Conservation (phyloP, 805 yeast species). For the Candida maltosa region DNA sequence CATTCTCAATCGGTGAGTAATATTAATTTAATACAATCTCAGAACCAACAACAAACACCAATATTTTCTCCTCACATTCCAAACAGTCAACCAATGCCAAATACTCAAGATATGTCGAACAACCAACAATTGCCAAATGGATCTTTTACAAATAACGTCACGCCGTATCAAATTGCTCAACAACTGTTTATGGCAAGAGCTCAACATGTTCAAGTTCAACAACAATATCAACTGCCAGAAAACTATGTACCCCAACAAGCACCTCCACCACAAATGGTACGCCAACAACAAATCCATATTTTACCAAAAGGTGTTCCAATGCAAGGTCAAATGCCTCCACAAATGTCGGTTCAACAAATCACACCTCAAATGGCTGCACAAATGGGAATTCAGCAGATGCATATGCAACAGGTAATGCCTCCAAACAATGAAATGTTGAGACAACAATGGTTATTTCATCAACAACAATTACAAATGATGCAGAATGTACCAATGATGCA, state of each 20-base stretch:
- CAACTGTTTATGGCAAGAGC: slow-evolving; percentile 3
- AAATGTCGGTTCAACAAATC: not conserved
- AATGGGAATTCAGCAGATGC: not conserved
- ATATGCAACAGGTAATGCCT: slow-evolving; percentile 1
- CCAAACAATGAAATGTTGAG: too few species aligned
- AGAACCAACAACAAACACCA: too few species aligned
- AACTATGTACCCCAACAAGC: slow-evolving; percentile 3
- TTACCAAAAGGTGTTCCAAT: too few species aligned
- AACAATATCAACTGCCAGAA: slow-evolving; percentile 4
- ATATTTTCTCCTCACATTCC: not conserved
- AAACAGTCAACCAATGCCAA: slow-evolving; percentile 1
- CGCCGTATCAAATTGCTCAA: slow-evolving; percentile 1
- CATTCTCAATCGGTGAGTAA: slow-evolving; percentile 7
- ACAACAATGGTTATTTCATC: slow-evolving; percentile 7
- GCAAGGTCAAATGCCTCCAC: not conserved
- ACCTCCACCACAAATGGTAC: too few species aligned
- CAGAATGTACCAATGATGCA: not conserved
- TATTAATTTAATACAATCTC: too few species aligned
- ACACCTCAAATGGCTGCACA: too few species aligned
- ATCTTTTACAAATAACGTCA: not conserved
- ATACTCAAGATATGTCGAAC: not conserved
- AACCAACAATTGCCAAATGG: slow-evolving; percentile 1
- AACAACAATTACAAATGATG: slow-evolving; percentile 2
- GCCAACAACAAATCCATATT: too few species aligned
- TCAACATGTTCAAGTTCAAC: slow-evolving; percentile 4